These are phyloP conservation scores for Spinellus fusiger DNA, from an alignment of 192 early-diverging fungal genomes.

Conservation along the genomic window DNA sequence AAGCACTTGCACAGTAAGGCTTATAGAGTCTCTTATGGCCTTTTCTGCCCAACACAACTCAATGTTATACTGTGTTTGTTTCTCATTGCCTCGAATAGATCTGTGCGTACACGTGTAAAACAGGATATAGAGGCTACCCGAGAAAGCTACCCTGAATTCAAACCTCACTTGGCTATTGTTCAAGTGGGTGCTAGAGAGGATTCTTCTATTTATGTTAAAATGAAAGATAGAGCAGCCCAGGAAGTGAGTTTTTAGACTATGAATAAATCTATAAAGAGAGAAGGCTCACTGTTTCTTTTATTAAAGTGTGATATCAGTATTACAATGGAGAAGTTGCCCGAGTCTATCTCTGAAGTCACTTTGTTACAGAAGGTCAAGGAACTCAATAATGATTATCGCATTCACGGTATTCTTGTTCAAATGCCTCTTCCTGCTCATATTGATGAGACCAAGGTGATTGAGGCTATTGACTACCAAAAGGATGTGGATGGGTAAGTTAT, in stretches of 20 bases:
- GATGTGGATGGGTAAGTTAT: conserved; percentile 86
- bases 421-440: conserved; percentile 85
- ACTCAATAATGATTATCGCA: conserved; percentile 72
- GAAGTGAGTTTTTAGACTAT: conserved; percentile 43
- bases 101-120: conserved; percentile 64
- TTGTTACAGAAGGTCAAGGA: conserved; percentile 61
- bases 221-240: conserved; percentile 84
- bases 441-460: conserved; percentile 70
- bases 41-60: neutral
- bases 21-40: neutral
- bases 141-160: conserved; percentile 59
- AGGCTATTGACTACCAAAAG: conserved; percentile 77
- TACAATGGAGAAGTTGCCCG: conserved; percentile 57
- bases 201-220: conserved; percentile 85
- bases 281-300: conserved; percentile 28
- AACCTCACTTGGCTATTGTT: conserved; percentile 78
- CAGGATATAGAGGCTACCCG: conserved; percentile 59
- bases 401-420: conserved; percentile 96
- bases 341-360: conserved; percentile 60
- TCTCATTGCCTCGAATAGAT: conserved; percentile 28
- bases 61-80: neutral
- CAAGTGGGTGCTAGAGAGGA: conserved; percentile 93
- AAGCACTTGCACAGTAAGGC: conserved; percentile 69
- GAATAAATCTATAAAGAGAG: neutral
- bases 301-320: conserved; percentile 59